Conservation (phyloP, 1,284 basidiomycete species). For the Trametes sp. region DNA sequence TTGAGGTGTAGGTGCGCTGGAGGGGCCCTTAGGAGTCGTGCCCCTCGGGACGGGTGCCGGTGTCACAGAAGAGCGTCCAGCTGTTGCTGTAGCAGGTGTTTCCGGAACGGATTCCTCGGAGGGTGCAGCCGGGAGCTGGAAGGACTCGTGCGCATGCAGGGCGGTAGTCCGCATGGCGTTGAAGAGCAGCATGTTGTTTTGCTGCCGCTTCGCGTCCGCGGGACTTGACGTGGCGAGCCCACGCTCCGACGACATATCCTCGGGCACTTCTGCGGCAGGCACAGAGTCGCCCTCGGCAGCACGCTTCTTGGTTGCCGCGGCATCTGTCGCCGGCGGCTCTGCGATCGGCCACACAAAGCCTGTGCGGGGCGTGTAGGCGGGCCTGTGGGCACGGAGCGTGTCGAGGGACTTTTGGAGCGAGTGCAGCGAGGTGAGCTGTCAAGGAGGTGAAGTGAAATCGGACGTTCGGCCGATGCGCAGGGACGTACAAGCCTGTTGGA, state of each 20-base stretch:
- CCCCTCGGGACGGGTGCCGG: conserved; percentile 58
- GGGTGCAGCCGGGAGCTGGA: conserved; percentile 42
- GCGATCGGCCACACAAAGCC: conserved; percentile 83
- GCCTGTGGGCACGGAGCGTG: conserved; percentile 70
- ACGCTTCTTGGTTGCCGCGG: conserved; percentile 51
- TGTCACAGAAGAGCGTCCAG: conserved; percentile 54
- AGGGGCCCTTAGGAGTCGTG: conserved; percentile 51
- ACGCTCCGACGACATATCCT: conserved; percentile 30
- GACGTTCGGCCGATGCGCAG: background rate
- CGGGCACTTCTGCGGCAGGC: conserved; percentile 36
- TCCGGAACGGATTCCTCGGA: conserved; percentile 49
- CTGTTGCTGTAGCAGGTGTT: conserved; percentile 48
- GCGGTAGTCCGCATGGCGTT: conserved; percentile 82
- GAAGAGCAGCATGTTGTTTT: conserved; percentile 71
- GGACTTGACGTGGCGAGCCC: conserved; percentile 10
- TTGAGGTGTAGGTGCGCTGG: conserved; percentile 49
- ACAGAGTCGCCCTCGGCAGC: conserved; percentile 40
- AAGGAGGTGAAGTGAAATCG: conserved; percentile 6
- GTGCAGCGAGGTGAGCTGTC: conserved; percentile 73
- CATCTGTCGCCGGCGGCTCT: conserved; percentile 58
- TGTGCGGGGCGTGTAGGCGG: conserved; percentile 80
- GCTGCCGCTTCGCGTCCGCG: conserved; percentile 49
- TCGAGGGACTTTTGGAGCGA: conserved; percentile 79
- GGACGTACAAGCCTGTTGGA: conserved; percentile 79
- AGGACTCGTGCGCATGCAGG: conserved; percentile 63